phyloP scores from a whole-genome alignment of 2,329 filamentous ascomycete genomes.

The Dothiorella sarmentorum region DNA sequence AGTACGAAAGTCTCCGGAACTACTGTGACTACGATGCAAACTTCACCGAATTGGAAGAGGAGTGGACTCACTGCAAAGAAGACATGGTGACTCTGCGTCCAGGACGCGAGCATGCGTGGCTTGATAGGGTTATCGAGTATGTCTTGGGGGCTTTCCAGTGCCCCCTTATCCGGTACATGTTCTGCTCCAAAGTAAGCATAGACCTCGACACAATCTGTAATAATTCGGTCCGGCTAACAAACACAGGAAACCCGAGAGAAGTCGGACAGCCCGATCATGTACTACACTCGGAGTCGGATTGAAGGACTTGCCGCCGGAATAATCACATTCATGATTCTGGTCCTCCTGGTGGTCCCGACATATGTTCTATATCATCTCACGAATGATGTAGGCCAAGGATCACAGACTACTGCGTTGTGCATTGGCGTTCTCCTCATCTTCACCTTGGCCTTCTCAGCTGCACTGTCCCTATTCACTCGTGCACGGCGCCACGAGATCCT shows the following conservation, averaged over 20 bases:
- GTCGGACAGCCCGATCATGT: constrained; percentile 21
- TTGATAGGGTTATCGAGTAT: constrained; percentile 36
- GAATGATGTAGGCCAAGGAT: constrained; percentile 18
- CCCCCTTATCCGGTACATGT: not conserved
- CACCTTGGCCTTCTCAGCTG: constrained; percentile 27
- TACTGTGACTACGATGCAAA: not conserved
- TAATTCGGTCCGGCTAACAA: not conserved
- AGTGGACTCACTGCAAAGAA: constrained; percentile 39
- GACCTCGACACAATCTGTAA: not conserved
- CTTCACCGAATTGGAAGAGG: constrained; percentile 10
- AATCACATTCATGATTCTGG: constrained; percentile 26
- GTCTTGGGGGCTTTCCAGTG: constrained; percentile 14
- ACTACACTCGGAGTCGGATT: constrained; percentile 26
- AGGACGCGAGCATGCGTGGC: constrained; percentile 40
- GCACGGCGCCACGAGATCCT: constrained; percentile 28
- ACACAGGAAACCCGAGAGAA: constrained; percentile 20
- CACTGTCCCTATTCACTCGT: constrained; percentile 25
- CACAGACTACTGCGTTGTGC: constrained; percentile 16
- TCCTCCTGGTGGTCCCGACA: constrained; percentile 28
- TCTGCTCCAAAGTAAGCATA: not conserved
- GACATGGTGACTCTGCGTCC: constrained; percentile 40
- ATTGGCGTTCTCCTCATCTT: constrained; percentile 26
- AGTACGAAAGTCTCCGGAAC: not conserved
- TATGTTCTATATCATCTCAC: constrained; percentile 28
- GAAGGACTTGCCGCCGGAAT: constrained; percentile 24